These are phyloP conservation scores for Pilobolus umbonatus DNA, from an alignment of 192 early-diverging fungal genomes.

Conservation along the genomic window DNA sequence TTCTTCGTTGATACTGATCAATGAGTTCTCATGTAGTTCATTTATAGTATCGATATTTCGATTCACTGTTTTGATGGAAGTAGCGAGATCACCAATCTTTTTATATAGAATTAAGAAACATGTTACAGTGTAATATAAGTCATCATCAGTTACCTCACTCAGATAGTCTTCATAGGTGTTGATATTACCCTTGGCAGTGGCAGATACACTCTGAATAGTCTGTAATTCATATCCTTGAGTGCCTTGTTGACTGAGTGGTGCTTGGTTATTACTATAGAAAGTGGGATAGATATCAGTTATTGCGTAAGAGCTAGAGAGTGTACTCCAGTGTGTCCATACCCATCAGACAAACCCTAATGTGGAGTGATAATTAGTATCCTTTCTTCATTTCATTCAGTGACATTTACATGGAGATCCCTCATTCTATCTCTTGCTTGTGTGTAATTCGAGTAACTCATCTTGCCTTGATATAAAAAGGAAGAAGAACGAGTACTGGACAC, in stretches of 20 bases:
- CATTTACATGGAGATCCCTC: not conserved
- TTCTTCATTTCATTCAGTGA: no score
- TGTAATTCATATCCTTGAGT: not conserved
- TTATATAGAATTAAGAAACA: not conserved
- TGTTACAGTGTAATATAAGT: not conserved
- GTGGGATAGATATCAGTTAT: not conserved
- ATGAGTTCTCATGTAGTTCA: conserved; percentile 12
- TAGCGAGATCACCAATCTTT: conserved; percentile 5
- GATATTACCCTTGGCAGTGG: conserved; percentile 7
- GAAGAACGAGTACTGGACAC: no score
- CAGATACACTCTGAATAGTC: not conserved
- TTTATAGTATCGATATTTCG: conserved; percentile 13
- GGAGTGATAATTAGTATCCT: not conserved
- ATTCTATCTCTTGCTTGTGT: conserved; percentile 9
- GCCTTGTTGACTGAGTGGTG: not conserved
- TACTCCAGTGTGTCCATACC: not conserved
- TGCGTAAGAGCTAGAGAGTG: not conserved
- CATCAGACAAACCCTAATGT: conserved; percentile 1
- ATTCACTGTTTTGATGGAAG: conserved; percentile 3
- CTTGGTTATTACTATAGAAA: no score
- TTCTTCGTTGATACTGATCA: conserved; percentile 17
- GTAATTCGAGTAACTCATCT: not conserved
- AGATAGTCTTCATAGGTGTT: conserved; percentile 10
- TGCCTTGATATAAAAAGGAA: not conserved
- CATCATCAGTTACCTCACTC: not conserved